These are phyloP conservation scores for Penicillium rolfsii DNA, from an alignment of 2,329 filamentous ascomycete species.

Conservation along the genomic window DNA sequence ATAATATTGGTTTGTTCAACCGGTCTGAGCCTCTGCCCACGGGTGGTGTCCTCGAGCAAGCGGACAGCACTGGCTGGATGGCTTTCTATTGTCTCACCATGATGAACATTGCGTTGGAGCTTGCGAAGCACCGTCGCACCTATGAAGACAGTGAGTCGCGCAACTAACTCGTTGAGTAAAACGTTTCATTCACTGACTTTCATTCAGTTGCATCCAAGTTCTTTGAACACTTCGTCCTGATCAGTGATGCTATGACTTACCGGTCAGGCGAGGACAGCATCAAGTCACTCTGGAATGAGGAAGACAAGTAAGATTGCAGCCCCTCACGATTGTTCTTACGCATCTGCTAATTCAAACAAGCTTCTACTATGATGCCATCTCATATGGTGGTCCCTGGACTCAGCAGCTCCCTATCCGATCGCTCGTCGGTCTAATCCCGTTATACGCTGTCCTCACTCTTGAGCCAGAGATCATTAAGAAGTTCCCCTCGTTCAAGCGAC, in stretches of 20 bases:
- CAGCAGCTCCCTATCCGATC: conserved; percentile 92
- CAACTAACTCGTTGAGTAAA: neutral
- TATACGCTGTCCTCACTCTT: conserved; percentile 88
- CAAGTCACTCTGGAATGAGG: conserved; percentile 86
- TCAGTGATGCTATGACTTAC: conserved; percentile 95
- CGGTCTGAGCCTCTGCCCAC: conserved; percentile 93
- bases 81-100: conserved; percentile 95
- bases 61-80: conserved; percentile 99
- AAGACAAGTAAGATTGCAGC: conserved; percentile 62
- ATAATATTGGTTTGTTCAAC: conserved; percentile 98
- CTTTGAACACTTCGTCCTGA: conserved; percentile 98
- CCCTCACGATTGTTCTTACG: neutral
- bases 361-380: conserved; percentile 98
- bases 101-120: conserved; percentile 93
- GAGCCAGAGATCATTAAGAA: conserved; percentile 93
- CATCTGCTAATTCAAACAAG: conserved; percentile 42
- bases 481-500: conserved; percentile 89
- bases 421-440: conserved; percentile 87
- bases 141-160: conserved; percentile 73
- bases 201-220: conserved; percentile 83
- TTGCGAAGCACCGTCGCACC: conserved; percentile 90
- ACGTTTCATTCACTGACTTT: conserved; percentile 11
- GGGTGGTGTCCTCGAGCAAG: conserved; percentile 90
- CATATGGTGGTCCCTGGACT: conserved; percentile 90
- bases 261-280: conserved; percentile 72